phyloP scores from a whole-genome alignment of 768 basidiomycete genomes.

The Mycena latifolia region DNA sequence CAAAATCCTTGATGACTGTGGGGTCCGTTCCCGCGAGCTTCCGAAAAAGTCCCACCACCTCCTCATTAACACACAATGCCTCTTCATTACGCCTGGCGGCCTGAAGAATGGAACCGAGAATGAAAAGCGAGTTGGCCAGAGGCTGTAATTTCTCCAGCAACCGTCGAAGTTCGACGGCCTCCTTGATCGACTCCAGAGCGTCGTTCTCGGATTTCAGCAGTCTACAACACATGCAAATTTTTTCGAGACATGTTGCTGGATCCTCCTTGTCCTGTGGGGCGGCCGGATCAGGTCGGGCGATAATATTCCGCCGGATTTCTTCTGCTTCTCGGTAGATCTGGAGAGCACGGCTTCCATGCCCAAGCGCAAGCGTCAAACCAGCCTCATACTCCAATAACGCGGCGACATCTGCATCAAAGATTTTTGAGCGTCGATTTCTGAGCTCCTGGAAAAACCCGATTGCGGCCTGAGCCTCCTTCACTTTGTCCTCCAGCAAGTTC shows the following conservation, averaged over 20 bases:
- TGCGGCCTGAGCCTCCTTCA: background rate
- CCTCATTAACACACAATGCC: too few species aligned
- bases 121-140: background rate
- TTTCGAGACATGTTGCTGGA: background rate
- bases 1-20: too few species aligned
- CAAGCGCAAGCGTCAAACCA: background rate
- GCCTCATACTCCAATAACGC: conserved; percentile 2
- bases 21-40: too few species aligned
- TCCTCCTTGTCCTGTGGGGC: background rate
- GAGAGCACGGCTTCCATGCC: background rate
- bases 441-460: background rate
- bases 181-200: too few species aligned
- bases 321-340: background rate
- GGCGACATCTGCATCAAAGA: too few species aligned
- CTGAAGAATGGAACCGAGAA: too few species aligned
- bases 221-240: too few species aligned
- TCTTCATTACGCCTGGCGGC: too few species aligned
- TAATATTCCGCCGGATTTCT: background rate
- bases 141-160: background rate
- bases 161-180: too few species aligned
- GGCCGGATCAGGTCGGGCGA: background rate
- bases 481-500: background rate
- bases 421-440: background rate
- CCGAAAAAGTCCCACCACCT: too few species aligned
- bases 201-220: too few species aligned